Evolutionary conservation across 2,329 filamentous ascomycete genomes (phyloP), one percentile per base, ranked within the genome.

Genomic region (Xylaria sp.): DNA sequence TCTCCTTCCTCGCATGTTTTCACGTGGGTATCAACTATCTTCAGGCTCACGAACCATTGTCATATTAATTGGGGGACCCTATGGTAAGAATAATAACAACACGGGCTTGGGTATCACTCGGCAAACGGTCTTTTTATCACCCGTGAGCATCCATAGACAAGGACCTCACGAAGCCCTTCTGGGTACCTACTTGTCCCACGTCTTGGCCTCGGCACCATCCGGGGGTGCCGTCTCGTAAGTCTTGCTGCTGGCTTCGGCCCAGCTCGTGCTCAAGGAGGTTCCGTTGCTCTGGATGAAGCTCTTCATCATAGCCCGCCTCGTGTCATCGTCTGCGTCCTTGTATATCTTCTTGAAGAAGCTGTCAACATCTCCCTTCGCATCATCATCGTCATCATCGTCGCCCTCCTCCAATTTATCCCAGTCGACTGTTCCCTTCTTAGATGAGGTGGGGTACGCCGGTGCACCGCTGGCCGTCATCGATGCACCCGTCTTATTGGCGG

Each of bases 261-360:
- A 99, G 70, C 93, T 91, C 0, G 94, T 99, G 72, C 91, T 97
- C 45, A 99, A 76, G 2, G 90, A 84, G 0, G 94, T 99, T 4
- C 94, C 94, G 63, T 95, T 94, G 72, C 92, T 97, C 78, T 99
- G 93, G 13, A 86, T 81, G 67, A 91, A 97, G 69, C 91, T 96
- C 83, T 99, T 99, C 85, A 95, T 91, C 94, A 99, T 99, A 7
- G 94, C 94, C 1, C 92, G 85, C 68, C 86, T 86, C 54, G 91
- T 90, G 64, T 99, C 93, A 0, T 87, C 84, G 44, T 88, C 86
- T 0, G 91, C 86, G 34, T 78, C 79, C 59, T 88, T 85, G 75
- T 93, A 97, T 1, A 99, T 78, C 66, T 89, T 87, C 79, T 95
- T 94, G 79, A 99, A 99, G 75, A 97, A 97, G 9, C 72, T 69